Percentiles rank a stretch among this genome's conserved stretches.
These are phyloP conservation scores for Clavispora carvajalis DNA, from an alignment of 805 yeast species.

Conservation along the genomic window DNA sequence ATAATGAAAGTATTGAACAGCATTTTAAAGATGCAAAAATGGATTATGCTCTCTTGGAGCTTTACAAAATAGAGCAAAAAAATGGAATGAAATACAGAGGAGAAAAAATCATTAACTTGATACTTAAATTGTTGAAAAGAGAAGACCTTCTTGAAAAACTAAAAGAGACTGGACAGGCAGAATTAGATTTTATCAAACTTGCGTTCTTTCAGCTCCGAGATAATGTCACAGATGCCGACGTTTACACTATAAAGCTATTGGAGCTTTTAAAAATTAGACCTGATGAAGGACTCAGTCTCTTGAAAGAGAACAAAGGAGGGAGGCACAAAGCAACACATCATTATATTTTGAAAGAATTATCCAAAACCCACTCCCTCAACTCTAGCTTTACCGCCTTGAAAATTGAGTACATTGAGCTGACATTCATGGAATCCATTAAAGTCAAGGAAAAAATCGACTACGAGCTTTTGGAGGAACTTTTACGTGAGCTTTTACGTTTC, in stretches of 20 bases:
- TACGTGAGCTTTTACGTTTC: constrained; percentile 20
- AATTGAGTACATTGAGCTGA: constrained; percentile 31
- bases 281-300: constrained; percentile 24
- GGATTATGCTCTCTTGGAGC: constrained; percentile 4
- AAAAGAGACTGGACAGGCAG: background rate
- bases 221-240: constrained; percentile 16
- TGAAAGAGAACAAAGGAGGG: constrained; percentile 24
- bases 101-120: background rate
- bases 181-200: constrained; percentile 5
- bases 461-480: constrained; percentile 18
- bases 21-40: constrained; percentile 2
- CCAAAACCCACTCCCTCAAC: constrained; percentile 17
- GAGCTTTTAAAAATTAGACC: constrained; percentile 27
- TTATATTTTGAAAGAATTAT: constrained; percentile 26
- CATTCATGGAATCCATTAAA: constrained; percentile 17
- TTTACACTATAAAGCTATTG: constrained; percentile 27
- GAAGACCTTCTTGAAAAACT: background rate
- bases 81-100: constrained; percentile 1
- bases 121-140: background rate
- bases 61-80: constrained; percentile 6
- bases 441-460: constrained; percentile 4
- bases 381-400: constrained; percentile 24
- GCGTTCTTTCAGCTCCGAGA: constrained; percentile 12
- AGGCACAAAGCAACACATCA: constrained; percentile 24
- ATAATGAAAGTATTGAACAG: constrained; percentile 10